These are phyloP conservation scores for Xylariomycetidae sp. DNA, from an alignment of 2,329 filamentous ascomycete genomes.

Conservation along the genomic window DNA sequence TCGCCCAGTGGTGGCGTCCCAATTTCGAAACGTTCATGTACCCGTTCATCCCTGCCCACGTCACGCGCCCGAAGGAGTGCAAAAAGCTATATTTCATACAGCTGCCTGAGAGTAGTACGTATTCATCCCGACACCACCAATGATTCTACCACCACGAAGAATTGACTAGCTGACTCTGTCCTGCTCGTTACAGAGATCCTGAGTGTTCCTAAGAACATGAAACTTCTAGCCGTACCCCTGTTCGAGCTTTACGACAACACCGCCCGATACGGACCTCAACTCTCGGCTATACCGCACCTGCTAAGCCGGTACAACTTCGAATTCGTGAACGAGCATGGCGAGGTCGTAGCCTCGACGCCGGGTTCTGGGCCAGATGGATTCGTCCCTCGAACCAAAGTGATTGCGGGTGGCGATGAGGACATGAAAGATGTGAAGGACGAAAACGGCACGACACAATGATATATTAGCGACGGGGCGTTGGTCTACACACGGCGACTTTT, in stretches of 20 bases:
- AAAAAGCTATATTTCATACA: slow-evolving; percentile 99
- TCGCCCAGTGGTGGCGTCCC: slow-evolving; percentile 97
- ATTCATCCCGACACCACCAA: not conserved
- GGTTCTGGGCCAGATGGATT: slow-evolving; percentile 59
- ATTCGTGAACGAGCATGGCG: slow-evolving; percentile 88
- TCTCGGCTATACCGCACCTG: slow-evolving; percentile 92
- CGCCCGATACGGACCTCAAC: slow-evolving; percentile 86
- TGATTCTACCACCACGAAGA: no score
- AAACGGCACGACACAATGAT: slow-evolving; percentile 15
- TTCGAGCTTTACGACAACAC: slow-evolving; percentile 99
- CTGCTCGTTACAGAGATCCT: slow-evolving; percentile 63
- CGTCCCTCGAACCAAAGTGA: slow-evolving; percentile 58
- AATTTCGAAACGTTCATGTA: slow-evolving; percentile 99
- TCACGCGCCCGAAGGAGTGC: slow-evolving; percentile 95
- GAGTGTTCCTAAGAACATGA: slow-evolving; percentile 99
- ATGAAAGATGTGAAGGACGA: slow-evolving; percentile 39
- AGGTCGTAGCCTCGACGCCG: slow-evolving; percentile 79
- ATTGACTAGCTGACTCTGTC: no score
- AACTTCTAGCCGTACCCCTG: slow-evolving; percentile 89
- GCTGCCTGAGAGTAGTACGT: slow-evolving; percentile 80
- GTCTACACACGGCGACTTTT: no score
- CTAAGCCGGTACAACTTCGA: slow-evolving; percentile 96
- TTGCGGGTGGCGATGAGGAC: slow-evolving; percentile 56
- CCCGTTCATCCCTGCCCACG: slow-evolving; percentile 92
- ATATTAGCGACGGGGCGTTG: not conserved